These are phyloP conservation scores for Colletotrichum liriopes DNA, from an alignment of 2,329 filamentous ascomycete species.

Conservation along the genomic window DNA sequence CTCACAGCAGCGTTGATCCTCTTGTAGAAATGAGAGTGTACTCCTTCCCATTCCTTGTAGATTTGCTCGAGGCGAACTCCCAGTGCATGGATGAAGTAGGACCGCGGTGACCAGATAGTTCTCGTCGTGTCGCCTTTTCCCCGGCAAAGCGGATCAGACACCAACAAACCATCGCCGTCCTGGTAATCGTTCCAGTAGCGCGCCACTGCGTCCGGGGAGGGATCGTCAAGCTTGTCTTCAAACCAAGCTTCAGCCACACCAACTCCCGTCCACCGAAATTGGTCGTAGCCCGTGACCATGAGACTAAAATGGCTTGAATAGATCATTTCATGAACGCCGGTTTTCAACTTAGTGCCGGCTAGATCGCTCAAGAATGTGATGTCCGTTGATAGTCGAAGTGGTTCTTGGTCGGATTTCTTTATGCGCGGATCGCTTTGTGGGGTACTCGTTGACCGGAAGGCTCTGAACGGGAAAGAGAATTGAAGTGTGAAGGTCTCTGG, in stretches of 20 bases:
- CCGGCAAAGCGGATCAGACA: not conserved
- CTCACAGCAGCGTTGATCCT: not conserved
- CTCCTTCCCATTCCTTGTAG: not conserved
- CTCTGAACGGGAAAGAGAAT: not conserved
- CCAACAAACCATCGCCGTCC: not conserved
- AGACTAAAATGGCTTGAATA: not conserved
- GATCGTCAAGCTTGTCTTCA: not conserved
- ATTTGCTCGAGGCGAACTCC: not conserved
- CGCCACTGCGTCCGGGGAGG: not conserved
- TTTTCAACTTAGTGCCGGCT: rapidly evolving
- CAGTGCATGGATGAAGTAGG: not conserved
- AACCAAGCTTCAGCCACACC: conserved; percentile 4
- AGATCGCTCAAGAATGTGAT: not conserved
- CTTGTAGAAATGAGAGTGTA: not conserved
- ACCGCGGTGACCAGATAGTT: not conserved
- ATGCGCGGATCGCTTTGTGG: not conserved
- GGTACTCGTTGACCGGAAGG: not conserved
- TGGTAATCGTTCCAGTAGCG: not conserved
- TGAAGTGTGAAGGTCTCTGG: not conserved
- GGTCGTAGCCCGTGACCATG: not conserved
- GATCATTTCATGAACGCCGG: rapidly evolving
- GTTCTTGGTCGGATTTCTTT: not conserved
- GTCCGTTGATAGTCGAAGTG: not conserved
- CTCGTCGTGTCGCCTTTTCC: not conserved
- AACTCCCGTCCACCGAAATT: not conserved